Evolutionary conservation across 345 rosid species (phyloP).

Genomic region (Syzygium jambos): DNA sequence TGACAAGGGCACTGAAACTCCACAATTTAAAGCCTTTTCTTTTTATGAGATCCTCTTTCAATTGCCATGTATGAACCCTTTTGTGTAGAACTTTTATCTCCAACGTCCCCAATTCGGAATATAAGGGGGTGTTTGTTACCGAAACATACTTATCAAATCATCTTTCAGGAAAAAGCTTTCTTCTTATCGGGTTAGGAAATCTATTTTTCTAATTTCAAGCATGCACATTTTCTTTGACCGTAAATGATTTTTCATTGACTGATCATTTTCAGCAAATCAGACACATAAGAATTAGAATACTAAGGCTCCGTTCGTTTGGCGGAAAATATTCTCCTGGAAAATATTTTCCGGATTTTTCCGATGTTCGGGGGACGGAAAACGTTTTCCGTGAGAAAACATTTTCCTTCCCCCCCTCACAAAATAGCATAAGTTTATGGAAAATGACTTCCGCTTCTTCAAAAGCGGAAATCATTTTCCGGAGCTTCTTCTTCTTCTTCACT

Average conservation of each 20-base stretch:
- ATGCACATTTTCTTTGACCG: background rate
- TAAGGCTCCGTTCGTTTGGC: too few species aligned
- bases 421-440: too few species aligned
- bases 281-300: background rate
- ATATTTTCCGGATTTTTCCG: too few species aligned
- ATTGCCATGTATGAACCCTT: background rate
- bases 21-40: background rate
- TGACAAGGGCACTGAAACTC: background rate
- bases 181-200: background rate
- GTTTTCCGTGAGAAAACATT: too few species aligned
- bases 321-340: too few species aligned
- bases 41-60: background rate
- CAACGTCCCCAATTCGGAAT: background rate
- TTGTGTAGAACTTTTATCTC: background rate
- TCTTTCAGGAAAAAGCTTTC: background rate
- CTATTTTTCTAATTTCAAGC: background rate
- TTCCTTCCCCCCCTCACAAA: too few species aligned
- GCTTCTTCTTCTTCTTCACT: too few species aligned
- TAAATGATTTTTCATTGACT: background rate
- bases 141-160: too few species aligned
- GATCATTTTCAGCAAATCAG: background rate
- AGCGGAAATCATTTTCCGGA: too few species aligned
- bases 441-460: too few species aligned
- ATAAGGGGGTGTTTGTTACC: background rate
- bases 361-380: too few species aligned